Base-by-base conservation (phyloP, 1,284 basidiomycete species). In the Xanthoconium separans region DNA sequence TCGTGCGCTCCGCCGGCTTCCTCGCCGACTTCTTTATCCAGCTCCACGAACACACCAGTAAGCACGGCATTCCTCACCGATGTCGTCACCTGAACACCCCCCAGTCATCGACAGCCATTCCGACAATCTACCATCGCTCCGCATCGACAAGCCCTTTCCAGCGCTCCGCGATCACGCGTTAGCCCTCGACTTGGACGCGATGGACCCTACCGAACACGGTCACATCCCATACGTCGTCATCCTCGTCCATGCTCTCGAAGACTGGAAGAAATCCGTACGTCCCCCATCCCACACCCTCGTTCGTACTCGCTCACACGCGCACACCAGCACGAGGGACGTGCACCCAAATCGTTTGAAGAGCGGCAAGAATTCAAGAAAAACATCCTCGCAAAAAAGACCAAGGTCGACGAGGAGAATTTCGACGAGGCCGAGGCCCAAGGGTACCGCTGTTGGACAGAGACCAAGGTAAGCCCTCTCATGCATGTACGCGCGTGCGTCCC, bases 41-140 rank as follows among this genome's bases (percentile, higher is more conserved):
- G 68, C 88, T 91, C 60, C 83, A 89, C 58, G 91, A 95, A 65
- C 89, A 96, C 65, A 79, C 87, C 57, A 81, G 94, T 94, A 61
- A 61, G 87, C 76, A 27, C 11, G 39, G 8, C 42, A 36, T 18
- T 40, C 24, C 48, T 43, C 30, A 1, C 6, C 4, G 11, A 9
- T 15, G 2, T n/a, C 20, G 34, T 12, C 2, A 9, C 18, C 55
- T 54, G 41, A 65, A 16, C 37, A 59, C 54, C 61, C 6, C 39
- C 54, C 66, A 89, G 93, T 99, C 64, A 86, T 97, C 63, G 95
- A 98, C 66, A 93, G 90, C 16, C 97, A 99, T 73, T 89, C 93
- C 0, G 93, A 97, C 61, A 85, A 80, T 0, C 73, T 84, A 0
- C 87, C 92, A 16, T 93, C 94, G 9, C 78, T 99, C 1, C 85